Evolutionary conservation across 495 filamentous ascomycete species (phyloP).

Genomic region (Xeromyces bisporus): DNA sequence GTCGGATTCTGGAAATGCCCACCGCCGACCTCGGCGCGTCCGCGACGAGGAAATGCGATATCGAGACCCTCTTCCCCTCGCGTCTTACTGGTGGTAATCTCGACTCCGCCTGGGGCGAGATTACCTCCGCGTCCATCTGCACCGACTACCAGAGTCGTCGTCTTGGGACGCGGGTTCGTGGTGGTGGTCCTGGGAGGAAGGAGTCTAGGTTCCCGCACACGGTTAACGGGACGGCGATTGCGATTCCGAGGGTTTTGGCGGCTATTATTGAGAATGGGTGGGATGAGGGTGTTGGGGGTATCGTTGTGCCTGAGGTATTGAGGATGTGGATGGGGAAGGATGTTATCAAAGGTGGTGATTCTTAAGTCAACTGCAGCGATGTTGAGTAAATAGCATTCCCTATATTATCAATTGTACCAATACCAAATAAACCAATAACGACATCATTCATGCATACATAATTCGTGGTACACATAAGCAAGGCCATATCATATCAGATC

Average conservation of each 20-base stretch:
- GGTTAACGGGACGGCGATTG: constrained; percentile 86
- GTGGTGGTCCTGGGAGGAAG: constrained; percentile 14
- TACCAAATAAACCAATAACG: too few relatives aligned
- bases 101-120: constrained; percentile 82
- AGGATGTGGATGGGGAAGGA: constrained; percentile 64
- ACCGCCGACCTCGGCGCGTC: constrained; percentile 72
- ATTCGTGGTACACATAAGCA: neutral
- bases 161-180: constrained; percentile 50
- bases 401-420: too few relatives aligned
- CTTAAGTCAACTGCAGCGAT: too few relatives aligned
- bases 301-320: constrained; percentile 64
- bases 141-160: constrained; percentile 86
- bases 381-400: too few relatives aligned
- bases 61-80: constrained; percentile 87
- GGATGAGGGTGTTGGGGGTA: constrained; percentile 42
- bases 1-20: constrained; percentile 86
- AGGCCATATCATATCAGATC: neutral
- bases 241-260: constrained; percentile 76
- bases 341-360: constrained; percentile 35
- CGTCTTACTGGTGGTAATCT: constrained; percentile 30
- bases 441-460: neutral
- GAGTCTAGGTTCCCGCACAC: constrained; percentile 56
- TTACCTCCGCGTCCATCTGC: constrained; percentile 78
- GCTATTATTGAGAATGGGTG: constrained; percentile 90
- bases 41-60: constrained; percentile 73